phyloP scores from a whole-genome alignment of 768 basidiomycete species.

The Kwoniella sp. region DNA sequence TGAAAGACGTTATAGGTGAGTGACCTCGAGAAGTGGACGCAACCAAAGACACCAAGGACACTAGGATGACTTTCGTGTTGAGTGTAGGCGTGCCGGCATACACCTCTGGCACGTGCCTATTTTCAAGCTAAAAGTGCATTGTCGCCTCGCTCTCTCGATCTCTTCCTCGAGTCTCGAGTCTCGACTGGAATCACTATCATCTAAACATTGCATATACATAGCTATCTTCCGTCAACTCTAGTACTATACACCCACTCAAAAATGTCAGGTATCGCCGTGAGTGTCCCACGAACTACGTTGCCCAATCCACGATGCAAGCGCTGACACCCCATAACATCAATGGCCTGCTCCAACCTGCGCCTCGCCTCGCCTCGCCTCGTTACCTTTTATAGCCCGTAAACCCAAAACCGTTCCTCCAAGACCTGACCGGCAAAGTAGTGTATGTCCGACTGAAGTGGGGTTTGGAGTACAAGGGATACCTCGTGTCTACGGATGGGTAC shows the following conservation, averaged over 20 bases:
- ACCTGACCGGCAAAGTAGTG: conserved; percentile 95
- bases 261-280: conserved; percentile 45
- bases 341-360: conserved; percentile 2
- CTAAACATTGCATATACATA: conserved; percentile 1
- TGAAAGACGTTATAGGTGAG: too few relatives aligned
- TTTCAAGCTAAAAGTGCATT: background rate
- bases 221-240: background rate
- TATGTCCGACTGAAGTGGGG: conserved; percentile 98
- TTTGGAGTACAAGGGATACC: conserved; percentile 96
- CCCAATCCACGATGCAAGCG: background rate
- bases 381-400: conserved; percentile 69
- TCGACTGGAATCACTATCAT: too few relatives aligned
- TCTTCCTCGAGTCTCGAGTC: too few relatives aligned
- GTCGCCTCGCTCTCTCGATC: background rate
- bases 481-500: conserved; percentile 97
- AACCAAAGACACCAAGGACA: background rate
- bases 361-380: conserved; percentile 1
- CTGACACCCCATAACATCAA: too few relatives aligned
- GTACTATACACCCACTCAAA: conserved; percentile 5
- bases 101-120: background rate
- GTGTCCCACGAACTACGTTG: conserved; percentile 2
- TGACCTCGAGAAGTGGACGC: background rate
- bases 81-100: too few relatives aligned
- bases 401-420: conserved; percentile 98
- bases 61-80: too few relatives aligned